A percentile compares a stretch with the other conserved stretches of the same genome.
These are phyloP conservation scores for Melampsora medusae DNA, from an alignment of 1,284 basidiomycete species.

Conservation along the genomic window DNA sequence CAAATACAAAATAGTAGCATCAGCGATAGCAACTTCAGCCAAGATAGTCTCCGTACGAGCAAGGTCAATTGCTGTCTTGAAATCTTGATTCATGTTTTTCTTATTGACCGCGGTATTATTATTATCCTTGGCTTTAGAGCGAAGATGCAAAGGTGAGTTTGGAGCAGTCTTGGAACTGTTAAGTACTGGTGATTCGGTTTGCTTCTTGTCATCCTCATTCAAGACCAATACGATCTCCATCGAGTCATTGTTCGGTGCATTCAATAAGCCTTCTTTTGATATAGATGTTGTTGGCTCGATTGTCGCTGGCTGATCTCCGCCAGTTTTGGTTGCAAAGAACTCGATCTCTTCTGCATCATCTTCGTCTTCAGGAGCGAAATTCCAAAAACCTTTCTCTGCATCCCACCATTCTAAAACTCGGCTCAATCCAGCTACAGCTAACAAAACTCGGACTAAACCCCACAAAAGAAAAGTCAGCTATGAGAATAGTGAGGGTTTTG, in stretches of 20 bases:
- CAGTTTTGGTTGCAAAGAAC: constrained; percentile 81
- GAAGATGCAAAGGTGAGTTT: constrained; percentile 23
- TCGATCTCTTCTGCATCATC: constrained; percentile 69
- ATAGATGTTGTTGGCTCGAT: constrained; percentile 9
- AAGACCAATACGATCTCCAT: constrained; percentile 50
- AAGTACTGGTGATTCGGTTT: neutral
- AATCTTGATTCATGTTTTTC: constrained; percentile 67
- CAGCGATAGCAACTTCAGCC: constrained; percentile 88
- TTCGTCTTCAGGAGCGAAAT: constrained; percentile 79
- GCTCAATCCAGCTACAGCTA: constrained; percentile 92
- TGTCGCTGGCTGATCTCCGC: constrained; percentile 60
- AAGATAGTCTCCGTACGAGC: constrained; percentile 92
- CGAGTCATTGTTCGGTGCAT: neutral
- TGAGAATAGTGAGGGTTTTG: neutral
- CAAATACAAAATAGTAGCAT: constrained; percentile 80
- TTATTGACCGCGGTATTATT: neutral
- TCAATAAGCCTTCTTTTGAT: neutral
- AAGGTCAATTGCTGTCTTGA: constrained; percentile 81
- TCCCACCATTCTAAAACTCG: constrained; percentile 99
- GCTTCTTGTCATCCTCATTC: neutral
- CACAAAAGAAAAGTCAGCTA: neutral
- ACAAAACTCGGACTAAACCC: constrained; percentile 60
- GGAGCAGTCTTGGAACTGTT: constrained; percentile 20
- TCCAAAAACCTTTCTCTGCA: constrained; percentile 99
- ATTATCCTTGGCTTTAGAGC: neutral